Evolutionary conservation across 495 filamentous ascomycete species (phyloP).

Genomic region (Hypoxylon subgilvum): DNA sequence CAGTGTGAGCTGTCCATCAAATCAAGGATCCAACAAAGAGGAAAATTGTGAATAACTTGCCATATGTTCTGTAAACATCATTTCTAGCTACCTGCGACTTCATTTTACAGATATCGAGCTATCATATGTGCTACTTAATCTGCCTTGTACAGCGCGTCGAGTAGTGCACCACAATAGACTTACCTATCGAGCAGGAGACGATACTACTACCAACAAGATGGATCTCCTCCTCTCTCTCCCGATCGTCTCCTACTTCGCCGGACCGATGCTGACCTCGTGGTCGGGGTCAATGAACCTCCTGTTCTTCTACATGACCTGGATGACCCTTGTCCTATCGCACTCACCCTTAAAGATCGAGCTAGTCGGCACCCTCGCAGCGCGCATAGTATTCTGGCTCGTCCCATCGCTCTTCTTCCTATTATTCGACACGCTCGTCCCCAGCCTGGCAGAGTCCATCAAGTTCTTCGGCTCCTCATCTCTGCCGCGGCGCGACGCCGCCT

Average conservation of each 20-base stretch:
- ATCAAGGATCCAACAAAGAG: conserved; percentile 20
- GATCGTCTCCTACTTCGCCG: conserved; percentile 68
- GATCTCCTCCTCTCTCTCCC: conserved; percentile 74
- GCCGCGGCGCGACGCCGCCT: conserved; percentile 59
- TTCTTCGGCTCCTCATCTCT: conserved; percentile 68
- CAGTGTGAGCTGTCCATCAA: conserved; percentile 6
- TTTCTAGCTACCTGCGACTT: too few species aligned
- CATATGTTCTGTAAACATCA: neutral
- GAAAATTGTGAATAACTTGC: neutral
- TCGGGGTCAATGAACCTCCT: conserved; percentile 81
- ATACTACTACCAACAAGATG: conserved; percentile 47
- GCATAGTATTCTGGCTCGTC: conserved; percentile 73
- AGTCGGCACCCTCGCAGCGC: conserved; percentile 67
- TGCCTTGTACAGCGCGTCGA: neutral
- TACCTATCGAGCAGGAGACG: neutral
- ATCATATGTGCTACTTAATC: too few species aligned
- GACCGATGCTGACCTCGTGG: conserved; percentile 62
- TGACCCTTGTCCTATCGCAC: conserved; percentile 78
- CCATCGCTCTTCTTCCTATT: conserved; percentile 76
- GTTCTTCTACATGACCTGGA: conserved; percentile 92
- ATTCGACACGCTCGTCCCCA: conserved; percentile 74
- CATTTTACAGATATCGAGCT: too few species aligned
- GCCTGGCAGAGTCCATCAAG: conserved; percentile 70
- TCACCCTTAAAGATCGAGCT: conserved; percentile 77
- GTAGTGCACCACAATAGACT: too few species aligned